These are phyloP conservation scores for Herpetospermum pedunculosum DNA, from an alignment of 306 rosid genomes.

Conservation along the genomic window DNA sequence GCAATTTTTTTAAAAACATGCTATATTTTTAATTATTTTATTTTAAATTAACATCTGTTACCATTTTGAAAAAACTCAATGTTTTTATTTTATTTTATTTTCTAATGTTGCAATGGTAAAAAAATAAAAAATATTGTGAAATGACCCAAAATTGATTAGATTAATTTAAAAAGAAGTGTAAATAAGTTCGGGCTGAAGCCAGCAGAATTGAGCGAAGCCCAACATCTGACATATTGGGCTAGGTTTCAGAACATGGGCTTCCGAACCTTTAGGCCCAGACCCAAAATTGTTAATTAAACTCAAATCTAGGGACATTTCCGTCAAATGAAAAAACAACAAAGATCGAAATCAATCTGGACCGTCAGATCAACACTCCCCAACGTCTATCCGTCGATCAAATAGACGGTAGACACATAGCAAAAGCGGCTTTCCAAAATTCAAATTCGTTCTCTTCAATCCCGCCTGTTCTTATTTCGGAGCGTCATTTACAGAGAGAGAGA, in stretches of 20 bases:
- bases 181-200: not conserved
- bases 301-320: no score
- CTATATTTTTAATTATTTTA: no score
- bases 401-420: conserved; percentile 9
- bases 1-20: no score
- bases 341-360: not conserved
- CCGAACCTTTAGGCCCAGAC: not conserved
- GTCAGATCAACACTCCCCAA: conserved; percentile 17
- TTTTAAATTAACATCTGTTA: no score
- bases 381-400: conserved; percentile 26
- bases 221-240: not conserved
- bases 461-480: conserved; percentile 24
- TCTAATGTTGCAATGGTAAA: no score
- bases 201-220: not conserved
- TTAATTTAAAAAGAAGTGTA: no score
- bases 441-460: conserved; percentile 39
- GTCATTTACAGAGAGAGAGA: not conserved
- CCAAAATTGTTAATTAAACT: no score
- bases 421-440: conserved; percentile 57
- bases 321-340: not conserved
- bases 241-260: not conserved
- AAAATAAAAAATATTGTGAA: no score
- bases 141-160: no score
- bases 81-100: no score
- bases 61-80: no score